These are phyloP conservation scores for Fusarium sp. DNA, from an alignment of 2,329 filamentous ascomycete genomes.

Conservation along the genomic window DNA sequence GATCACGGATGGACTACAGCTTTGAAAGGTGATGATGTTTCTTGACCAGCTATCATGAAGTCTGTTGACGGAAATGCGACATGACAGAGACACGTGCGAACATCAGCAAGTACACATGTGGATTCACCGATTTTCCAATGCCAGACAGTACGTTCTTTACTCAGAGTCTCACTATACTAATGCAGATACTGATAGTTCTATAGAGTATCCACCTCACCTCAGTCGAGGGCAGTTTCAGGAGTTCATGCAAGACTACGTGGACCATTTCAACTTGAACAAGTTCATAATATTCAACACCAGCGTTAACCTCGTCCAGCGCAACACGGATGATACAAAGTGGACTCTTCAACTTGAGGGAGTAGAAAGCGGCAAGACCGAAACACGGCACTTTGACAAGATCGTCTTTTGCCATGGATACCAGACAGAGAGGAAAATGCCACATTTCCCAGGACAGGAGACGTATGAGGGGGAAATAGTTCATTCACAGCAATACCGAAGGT, in stretches of 20 bases:
- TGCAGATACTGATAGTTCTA: accelerated
- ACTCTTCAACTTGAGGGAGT: constrained; percentile 2
- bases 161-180: accelerated
- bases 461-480: constrained; percentile 14
- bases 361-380: not conserved
- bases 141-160: constrained; percentile 4
- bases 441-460: not conserved
- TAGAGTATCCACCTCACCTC: constrained; percentile 17
- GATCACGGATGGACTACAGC: constrained; percentile 15
- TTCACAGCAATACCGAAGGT: constrained; percentile 25
- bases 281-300: constrained; percentile 13
- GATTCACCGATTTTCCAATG: constrained; percentile 22
- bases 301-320: not conserved
- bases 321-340: constrained; percentile 5
- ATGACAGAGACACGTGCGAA: not conserved
- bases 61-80: not conserved
- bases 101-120: constrained; percentile 28
- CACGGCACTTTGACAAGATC: constrained; percentile 13
- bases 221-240: constrained; percentile 18
- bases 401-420: constrained; percentile 27
- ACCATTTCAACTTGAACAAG: not conserved
- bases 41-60: not conserved
- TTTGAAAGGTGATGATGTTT: not conserved
- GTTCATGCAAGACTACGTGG: constrained; percentile 20
- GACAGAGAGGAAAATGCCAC: constrained; percentile 12